Evolutionary conservation across 371 early-diverging fungal genomes (phyloP).

Genomic region (Capillidium heterosporum): DNA sequence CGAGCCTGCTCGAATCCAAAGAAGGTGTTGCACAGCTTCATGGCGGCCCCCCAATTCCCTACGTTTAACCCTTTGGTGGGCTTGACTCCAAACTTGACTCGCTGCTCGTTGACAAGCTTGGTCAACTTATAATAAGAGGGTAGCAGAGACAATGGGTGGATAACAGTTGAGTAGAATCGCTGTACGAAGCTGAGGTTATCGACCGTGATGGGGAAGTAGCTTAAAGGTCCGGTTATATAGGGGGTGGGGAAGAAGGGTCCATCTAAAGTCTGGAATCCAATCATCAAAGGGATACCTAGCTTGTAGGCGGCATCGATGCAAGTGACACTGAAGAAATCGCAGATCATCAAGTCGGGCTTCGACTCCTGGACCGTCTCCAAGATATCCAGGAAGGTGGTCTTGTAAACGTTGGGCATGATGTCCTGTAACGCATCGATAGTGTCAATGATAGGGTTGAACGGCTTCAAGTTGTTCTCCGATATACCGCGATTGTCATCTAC

Average conservation of each 20-base stretch:
- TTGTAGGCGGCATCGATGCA: constrained; percentile 6
- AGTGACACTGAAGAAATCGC: constrained; percentile 6
- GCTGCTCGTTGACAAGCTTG: neutral
- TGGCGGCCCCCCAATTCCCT: neutral
- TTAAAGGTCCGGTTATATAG: neutral
- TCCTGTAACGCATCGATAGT: neutral
- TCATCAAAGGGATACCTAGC: neutral
- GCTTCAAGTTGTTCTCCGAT: neutral
- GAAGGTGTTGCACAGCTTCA: neutral
- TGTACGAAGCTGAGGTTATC: neutral
- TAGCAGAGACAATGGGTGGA: neutral
- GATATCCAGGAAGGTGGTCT: neutral
- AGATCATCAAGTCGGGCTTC: constrained; percentile 5
- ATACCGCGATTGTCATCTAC: neutral
- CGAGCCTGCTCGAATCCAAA: constrained; percentile 1
- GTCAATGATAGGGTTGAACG: neutral
- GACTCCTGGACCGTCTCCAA: neutral
- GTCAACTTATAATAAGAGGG: neutral
- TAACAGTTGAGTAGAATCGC: neutral
- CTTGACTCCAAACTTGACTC: neutral
- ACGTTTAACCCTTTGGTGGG: neutral
- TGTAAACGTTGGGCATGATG: neutral
- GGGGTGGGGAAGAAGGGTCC: neutral
- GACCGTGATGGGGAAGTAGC: neutral
- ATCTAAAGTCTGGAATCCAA: constrained; percentile 2